These are phyloP conservation scores for Gloeophyllum trabeum DNA, from an alignment of 768 basidiomycete species.

Conservation along the genomic window DNA sequence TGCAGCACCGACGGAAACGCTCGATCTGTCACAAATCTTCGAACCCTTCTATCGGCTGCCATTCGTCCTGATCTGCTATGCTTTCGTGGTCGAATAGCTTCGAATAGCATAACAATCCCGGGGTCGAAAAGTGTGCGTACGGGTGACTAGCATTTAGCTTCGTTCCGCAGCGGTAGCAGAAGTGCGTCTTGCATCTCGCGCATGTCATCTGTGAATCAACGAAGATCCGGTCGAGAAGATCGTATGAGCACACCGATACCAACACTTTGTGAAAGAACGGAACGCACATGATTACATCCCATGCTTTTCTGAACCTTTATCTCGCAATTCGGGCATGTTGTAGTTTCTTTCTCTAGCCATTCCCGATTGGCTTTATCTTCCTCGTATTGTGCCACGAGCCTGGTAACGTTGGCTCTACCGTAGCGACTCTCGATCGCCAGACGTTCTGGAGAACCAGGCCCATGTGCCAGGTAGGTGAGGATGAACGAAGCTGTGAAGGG, in stretches of 20 bases:
- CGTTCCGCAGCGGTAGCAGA: conserved; percentile 71
- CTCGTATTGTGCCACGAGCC: conserved; percentile 48
- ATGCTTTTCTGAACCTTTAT: conserved; percentile 63
- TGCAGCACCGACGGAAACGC: too few species aligned
- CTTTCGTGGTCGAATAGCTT: conserved; percentile 51
- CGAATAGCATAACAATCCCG: conserved; percentile 41
- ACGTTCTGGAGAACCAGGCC: conserved; percentile 32
- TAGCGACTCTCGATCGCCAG: conserved; percentile 46
- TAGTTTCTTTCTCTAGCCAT: conserved; percentile 65
- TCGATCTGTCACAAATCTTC: too few species aligned
- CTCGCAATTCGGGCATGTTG: conserved; percentile 61
- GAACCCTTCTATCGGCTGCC: conserved; percentile 37
- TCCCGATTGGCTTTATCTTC: conserved; percentile 67
- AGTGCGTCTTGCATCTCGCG: conserved; percentile 62
- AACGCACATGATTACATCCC: conserved; percentile 83
- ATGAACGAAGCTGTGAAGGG: conserved; percentile 28
- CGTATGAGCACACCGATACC: background rate
- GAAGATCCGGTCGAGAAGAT: too few species aligned
- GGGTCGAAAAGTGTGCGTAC: conserved; percentile 58
- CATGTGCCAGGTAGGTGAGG: background rate
- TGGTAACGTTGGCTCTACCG: conserved; percentile 48
- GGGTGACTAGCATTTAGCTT: conserved; percentile 39
- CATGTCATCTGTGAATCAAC: conserved; percentile 55
- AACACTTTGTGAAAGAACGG: background rate
- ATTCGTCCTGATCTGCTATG: conserved; percentile 27